Evolutionary conservation across 257 asterid genomes (phyloP).

Genomic region (Lycium barbarum): DNA sequence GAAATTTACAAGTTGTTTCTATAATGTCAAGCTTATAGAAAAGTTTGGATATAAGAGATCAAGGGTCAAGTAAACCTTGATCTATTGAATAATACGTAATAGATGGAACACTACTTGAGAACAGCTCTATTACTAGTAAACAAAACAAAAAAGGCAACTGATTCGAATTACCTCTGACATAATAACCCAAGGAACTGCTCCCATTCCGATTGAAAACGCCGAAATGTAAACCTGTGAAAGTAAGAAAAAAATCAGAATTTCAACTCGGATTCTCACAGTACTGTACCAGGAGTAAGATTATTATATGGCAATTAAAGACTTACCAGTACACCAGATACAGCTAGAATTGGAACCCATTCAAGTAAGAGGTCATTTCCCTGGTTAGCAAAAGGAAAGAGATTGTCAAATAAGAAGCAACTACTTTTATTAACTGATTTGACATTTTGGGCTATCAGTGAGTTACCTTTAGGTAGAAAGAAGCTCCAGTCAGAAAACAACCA

Average conservation of each 20-base stretch:
- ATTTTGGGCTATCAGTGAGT: not conserved
- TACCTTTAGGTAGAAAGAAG: slow-evolving; percentile 81
- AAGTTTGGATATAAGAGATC: not conserved
- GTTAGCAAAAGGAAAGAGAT: slow-evolving; percentile 12
- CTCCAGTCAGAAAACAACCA: slow-evolving; percentile 71
- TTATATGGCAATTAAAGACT: not conserved
- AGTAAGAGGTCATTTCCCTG: slow-evolving; percentile 61
- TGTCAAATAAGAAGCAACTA: not conserved
- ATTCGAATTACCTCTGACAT: slow-evolving; percentile 78
- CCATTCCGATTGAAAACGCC: slow-evolving; percentile 81
- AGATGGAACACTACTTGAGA: not conserved
- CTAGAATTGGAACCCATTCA: slow-evolving; percentile 59
- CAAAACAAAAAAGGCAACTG: not conserved
- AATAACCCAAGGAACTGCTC: slow-evolving; percentile 92
- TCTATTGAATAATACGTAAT: not conserved
- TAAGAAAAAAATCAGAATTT: not conserved
- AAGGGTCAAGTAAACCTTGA: not conserved
- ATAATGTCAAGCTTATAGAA: not conserved
- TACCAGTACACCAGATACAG: slow-evolving; percentile 85
- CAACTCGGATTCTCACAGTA: not conserved
- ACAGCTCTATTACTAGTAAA: not conserved
- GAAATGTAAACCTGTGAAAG: slow-evolving; percentile 66
- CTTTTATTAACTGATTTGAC: not conserved
- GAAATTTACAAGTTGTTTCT: not conserved
- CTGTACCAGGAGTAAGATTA: not conserved